Evolutionary conservation across 2,329 filamentous ascomycete genomes (phyloP).

Genomic region (Pseudocercospora macadamiae): DNA sequence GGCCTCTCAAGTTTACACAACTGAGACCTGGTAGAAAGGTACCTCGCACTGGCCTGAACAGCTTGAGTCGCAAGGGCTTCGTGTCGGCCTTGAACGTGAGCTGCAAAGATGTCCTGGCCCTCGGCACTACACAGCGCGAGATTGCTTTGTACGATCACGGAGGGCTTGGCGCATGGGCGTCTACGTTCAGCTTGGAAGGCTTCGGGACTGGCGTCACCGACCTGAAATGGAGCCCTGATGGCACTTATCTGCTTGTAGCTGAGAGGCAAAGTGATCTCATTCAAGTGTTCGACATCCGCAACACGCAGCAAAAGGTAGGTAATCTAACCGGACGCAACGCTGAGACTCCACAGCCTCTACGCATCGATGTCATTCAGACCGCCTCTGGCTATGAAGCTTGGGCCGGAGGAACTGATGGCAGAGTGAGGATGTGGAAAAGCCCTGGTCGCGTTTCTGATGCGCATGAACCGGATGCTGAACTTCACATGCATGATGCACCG

Average conservation of each 20-base stretch:
- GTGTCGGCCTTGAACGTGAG: constrained; percentile 57
- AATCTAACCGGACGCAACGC: constrained; percentile 51
- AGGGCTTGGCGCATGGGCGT: constrained; percentile 53
- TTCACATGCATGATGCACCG: constrained; percentile 51
- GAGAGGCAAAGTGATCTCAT: constrained; percentile 61
- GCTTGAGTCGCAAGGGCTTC: constrained; percentile 59
- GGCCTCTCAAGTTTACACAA: constrained; percentile 47
- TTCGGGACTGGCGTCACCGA: constrained; percentile 59
- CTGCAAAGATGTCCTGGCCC: constrained; percentile 55
- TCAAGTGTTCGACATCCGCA: constrained; percentile 62
- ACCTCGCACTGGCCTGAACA: constrained; percentile 41
- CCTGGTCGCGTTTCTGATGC: constrained; percentile 46
- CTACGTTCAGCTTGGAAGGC: constrained; percentile 48
- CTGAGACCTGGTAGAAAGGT: constrained; percentile 40
- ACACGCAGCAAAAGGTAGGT: constrained; percentile 54
- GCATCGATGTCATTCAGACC: constrained; percentile 53
- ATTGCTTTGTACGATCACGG: constrained; percentile 59
- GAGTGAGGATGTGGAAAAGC: constrained; percentile 50
- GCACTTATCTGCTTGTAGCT: constrained; percentile 60
- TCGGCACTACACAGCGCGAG: constrained; percentile 60
- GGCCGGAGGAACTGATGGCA: constrained; percentile 62
- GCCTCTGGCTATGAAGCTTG: constrained; percentile 57
- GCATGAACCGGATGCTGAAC: constrained; percentile 47
- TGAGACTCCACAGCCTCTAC: constrained; percentile 59
- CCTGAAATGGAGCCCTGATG: constrained; percentile 61